Conservation (phyloP, 163 green algal genomes). For the Chloromonas sp. region DNA sequence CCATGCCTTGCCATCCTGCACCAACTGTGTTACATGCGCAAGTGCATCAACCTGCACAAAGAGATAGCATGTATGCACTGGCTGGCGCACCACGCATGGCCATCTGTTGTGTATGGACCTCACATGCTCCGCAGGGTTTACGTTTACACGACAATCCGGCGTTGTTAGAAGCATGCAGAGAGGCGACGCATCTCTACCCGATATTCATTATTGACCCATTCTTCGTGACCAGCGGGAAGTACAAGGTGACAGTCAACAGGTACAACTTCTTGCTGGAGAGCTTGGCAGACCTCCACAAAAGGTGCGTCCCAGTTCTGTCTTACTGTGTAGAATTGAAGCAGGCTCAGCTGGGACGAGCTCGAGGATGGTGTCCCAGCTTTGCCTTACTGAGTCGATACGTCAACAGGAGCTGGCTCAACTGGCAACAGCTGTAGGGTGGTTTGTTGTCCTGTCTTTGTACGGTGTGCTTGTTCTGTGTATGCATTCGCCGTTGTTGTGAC, state of each 20-base stretch:
- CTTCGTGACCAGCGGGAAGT: slow-evolving; percentile 44
- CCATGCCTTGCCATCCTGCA: too few species aligned
- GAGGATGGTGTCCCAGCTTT: too few species aligned
- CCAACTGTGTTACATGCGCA: too few species aligned
- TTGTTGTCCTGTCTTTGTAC: neutral
- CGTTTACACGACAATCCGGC: slow-evolving; percentile 93
- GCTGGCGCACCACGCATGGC: too few species aligned
- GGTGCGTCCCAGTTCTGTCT: slow-evolving; percentile 19
- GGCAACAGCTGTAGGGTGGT: neutral
- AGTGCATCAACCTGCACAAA: too few species aligned
- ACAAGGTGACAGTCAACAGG: slow-evolving; percentile 77
- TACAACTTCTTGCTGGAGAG: slow-evolving; percentile 87
- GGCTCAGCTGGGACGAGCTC: too few species aligned
- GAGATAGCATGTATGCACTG: too few species aligned
- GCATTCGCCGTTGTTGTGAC: neutral
- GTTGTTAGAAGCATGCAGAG: slow-evolving; percentile 63
- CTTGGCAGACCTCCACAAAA: slow-evolving; percentile 77
- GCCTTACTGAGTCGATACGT: too few species aligned
- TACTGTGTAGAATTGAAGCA: too few species aligned
- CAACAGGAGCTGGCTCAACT: neutral
- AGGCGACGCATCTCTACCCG: slow-evolving; percentile 59
- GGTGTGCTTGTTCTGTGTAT: neutral
- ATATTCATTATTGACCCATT: slow-evolving; percentile 88
- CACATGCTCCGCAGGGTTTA: slow-evolving; percentile 53
- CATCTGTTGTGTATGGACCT: too few species aligned